phyloP scores from a whole-genome alignment of 2,329 filamentous ascomycete genomes.

The Xylaria sp. region DNA sequence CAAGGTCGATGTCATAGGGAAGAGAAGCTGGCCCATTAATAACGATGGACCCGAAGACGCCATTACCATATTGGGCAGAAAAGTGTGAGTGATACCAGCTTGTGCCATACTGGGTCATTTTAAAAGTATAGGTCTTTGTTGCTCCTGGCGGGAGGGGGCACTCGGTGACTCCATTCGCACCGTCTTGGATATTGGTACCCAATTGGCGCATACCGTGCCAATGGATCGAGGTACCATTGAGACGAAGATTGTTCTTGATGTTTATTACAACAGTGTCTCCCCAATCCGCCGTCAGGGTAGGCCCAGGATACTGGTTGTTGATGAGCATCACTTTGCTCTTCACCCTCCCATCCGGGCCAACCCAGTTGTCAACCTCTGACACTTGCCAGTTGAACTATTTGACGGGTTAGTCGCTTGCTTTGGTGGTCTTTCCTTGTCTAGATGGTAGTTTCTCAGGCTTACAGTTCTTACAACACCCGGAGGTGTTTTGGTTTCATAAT shows the following conservation, averaged over 20 bases:
- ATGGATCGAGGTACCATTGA: constrained; percentile 52
- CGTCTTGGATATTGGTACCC: constrained; percentile 52
- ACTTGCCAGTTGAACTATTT: constrained; percentile 42
- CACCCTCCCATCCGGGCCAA: constrained; percentile 42
- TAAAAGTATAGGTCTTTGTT: constrained; percentile 43
- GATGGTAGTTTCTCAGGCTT: constrained; percentile 40
- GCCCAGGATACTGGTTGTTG: constrained; percentile 75
- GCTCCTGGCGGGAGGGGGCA: constrained; percentile 47
- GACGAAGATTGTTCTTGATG: constrained; percentile 74
- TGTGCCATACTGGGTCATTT: constrained; percentile 44
- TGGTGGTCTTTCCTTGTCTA: constrained; percentile 48
- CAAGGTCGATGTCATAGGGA: constrained; percentile 64
- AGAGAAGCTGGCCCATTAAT: constrained; percentile 56
- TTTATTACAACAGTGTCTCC: constrained; percentile 72
- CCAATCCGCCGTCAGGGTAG: constrained; percentile 72
- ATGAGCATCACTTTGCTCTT: constrained; percentile 64
- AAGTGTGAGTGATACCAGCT: constrained; percentile 59
- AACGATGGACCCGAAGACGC: constrained; percentile 59
- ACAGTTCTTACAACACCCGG: constrained; percentile 36
- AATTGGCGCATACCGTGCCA: constrained; percentile 55
- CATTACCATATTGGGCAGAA: constrained; percentile 58
- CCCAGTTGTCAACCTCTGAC: constrained; percentile 43
- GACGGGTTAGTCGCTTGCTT: constrained; percentile 2
- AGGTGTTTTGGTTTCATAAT: constrained; percentile 44
- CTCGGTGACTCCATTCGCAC: constrained; percentile 53